Evolutionary conservation across 495 filamentous ascomycete species (phyloP).

Genomic region (Xylaria palmicola): DNA sequence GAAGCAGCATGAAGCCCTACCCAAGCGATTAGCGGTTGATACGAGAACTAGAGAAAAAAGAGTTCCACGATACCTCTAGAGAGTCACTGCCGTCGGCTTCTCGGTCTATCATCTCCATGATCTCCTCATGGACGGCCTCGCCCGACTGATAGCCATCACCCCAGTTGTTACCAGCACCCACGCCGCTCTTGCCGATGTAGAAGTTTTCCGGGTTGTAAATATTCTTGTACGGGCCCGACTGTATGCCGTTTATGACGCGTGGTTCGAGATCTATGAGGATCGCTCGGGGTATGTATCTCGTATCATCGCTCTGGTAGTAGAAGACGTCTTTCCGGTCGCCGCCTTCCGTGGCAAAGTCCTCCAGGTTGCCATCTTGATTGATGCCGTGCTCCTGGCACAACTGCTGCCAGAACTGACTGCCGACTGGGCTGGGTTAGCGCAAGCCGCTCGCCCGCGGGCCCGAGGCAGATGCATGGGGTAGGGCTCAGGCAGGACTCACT

Average conservation of each 20-base stretch:
- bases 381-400: conserved; percentile 97
- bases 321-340: conserved; percentile 98
- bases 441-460: conserved; percentile 7
- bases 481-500: conserved; percentile 69
- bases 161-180: conserved; percentile 97
- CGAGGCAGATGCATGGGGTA: neutral
- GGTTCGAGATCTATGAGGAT: conserved; percentile 96
- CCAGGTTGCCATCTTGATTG: conserved; percentile 92
- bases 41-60: neutral
- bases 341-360: conserved; percentile 93
- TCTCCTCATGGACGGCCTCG: conserved; percentile 89
- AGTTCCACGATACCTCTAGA: conserved; percentile 62
- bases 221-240: conserved; percentile 89
- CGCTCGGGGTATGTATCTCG: conserved; percentile 93
- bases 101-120: conserved; percentile 99
- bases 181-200: conserved; percentile 86
- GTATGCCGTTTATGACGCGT: conserved; percentile 86
- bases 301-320: conserved; percentile 99
- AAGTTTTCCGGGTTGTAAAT: conserved; percentile 99
- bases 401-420: conserved; percentile 95
- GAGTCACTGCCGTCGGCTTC: conserved; percentile 98
- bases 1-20: conserved; percentile 94
- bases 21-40: neutral
- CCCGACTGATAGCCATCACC: conserved; percentile 92
- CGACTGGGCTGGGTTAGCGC: conserved; percentile 56